Evolutionary conservation across 345 rosid species (phyloP).

Genomic region (Eutrema yunnanense): DNA sequence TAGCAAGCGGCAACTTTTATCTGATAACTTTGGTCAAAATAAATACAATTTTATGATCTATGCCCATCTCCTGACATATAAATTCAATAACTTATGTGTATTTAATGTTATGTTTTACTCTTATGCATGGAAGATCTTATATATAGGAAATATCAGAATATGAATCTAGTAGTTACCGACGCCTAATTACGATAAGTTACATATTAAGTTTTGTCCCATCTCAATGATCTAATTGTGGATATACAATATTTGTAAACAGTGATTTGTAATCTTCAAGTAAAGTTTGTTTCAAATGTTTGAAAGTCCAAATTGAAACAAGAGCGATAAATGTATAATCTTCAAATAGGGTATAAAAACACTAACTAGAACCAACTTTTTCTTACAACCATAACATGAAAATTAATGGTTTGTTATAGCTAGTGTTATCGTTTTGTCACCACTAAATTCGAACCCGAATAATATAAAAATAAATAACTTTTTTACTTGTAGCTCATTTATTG

Average conservation of each 20-base stretch:
- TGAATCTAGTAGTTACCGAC: no score
- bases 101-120: neutral
- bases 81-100: neutral
- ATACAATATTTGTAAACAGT: neutral
- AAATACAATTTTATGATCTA: neutral
- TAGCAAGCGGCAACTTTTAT: neutral
- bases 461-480: no score
- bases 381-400: no score
- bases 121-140: neutral
- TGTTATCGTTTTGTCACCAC: no score
- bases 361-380: no score
- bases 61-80: neutral
- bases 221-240: neutral
- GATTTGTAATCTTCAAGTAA: neutral
- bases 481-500: no score
- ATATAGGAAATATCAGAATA: no score
- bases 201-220: neutral
- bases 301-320: neutral
- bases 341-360: no score
- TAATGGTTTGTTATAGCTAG: no score
- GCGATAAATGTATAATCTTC: no score
- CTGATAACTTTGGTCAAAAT: neutral
- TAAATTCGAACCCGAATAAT: no score
- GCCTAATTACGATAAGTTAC: no score
- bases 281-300: neutral